Base-by-base conservation (phyloP, 1,139 yeast species). In the Saccharomyces hybrid region DNA sequence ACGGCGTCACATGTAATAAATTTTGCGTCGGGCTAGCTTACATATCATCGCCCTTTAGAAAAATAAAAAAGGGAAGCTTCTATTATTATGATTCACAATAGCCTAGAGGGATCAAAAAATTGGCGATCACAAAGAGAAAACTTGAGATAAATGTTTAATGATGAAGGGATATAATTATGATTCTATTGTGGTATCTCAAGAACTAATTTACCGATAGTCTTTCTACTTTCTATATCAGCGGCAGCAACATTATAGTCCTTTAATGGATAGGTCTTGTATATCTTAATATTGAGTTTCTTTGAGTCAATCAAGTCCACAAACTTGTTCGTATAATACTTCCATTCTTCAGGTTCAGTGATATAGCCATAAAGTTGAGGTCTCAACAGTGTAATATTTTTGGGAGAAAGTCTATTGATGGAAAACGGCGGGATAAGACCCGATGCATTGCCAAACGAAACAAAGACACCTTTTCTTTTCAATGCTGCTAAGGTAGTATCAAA, bases 391-490 rank as follows among this genome's bases (percentile, higher is more conserved):
- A 86, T 61, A 65, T 86, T 87, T 71, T 86, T 88, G 4, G 84
- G 71, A 0, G 82, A 61, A 56, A 90, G 75, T 41, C 75, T 68
- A 49, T 62, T 65, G 50, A 88, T 66, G 1, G 73, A 53, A 30
- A 89, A 63, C 8, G 95, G 93, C 0, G 87, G 84, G 31, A 88
- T 88, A 2, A 82, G 74, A n/a, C 97, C 97, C 5, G 91, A 83
- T 9, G 97, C 84, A 66, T 89, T 89, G 57, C 98, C 98, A 65
- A 75, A 89, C 49, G 88, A 78, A 30, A 88, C 82, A 58, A 88
- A 73, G 1, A 88, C 75, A 26, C 97, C 97, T 67, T 83, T 86
- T 64, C 84, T 77, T 13, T 82, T 85, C 41, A 88, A 64, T 1
- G 81, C 73, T 13, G 75, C 79, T 32, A 88, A 65, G 0, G 96